Conservation (phyloP, 2,329 filamentous ascomycete genomes). For the Colletotrichum sp. region DNA sequence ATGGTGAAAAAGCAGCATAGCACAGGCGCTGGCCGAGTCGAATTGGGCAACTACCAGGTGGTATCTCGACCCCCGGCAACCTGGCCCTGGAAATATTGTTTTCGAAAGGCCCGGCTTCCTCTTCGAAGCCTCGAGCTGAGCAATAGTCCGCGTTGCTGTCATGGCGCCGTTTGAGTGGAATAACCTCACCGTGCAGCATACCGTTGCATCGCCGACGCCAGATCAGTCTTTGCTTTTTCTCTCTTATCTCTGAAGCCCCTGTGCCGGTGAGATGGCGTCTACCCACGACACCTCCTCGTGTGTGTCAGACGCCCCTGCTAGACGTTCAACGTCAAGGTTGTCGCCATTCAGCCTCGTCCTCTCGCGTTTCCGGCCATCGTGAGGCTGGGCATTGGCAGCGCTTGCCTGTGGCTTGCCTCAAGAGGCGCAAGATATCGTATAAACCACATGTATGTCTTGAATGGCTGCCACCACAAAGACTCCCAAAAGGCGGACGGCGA, state of each 20-base stretch:
- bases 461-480: not conserved
- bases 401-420: not conserved
- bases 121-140: not conserved
- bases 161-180: not conserved
- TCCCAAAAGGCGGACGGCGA: not conserved
- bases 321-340: not conserved
- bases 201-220: slow-evolving; percentile 1
- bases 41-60: not conserved
- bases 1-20: not conserved
- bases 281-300: not conserved
- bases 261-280: not conserved
- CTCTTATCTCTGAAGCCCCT: slow-evolving; percentile 7
- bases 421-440: not conserved
- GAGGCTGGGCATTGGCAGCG: not conserved
- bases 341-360: not conserved
- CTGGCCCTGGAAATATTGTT: not conserved
- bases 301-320: not conserved
- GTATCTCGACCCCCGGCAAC: slow-evolving; percentile 1
- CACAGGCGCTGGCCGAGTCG: not conserved
- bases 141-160: not conserved
- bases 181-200: not conserved
- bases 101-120: not conserved
- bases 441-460: not conserved
- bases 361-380: not conserved
- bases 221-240: not conserved